Conservation (phyloP, 305 asterid species). For the Coffea humblotiana region DNA sequence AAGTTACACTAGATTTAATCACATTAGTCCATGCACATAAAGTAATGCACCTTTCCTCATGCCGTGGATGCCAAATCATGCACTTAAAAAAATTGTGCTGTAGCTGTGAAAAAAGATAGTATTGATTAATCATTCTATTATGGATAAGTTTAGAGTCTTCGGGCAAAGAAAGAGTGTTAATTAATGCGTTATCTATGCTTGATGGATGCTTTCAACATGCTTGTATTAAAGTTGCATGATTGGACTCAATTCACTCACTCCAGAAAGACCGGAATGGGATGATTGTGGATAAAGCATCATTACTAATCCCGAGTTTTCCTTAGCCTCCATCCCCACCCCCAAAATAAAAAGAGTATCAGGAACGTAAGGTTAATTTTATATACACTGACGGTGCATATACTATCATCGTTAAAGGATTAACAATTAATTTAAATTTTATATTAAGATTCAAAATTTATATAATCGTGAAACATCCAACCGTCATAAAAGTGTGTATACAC, state of each 20-base stretch:
- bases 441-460: too few species aligned
- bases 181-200: not conserved
- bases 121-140: not conserved
- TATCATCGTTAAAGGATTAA: too few species aligned
- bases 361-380: too few species aligned
- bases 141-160: not conserved
- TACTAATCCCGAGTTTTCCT: too few species aligned
- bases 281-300: not conserved
- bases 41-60: not conserved
- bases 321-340: too few species aligned
- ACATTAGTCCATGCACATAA: not conserved
- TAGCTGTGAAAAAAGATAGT: not conserved
- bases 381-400: too few species aligned
- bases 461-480: too few species aligned
- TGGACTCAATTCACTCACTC: not conserved
- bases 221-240: not conserved
- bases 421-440: too few species aligned
- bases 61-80: not conserved
- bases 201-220: not conserved
- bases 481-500: too few species aligned
- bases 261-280: not conserved
- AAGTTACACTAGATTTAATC: not conserved
- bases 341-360: too few species aligned
- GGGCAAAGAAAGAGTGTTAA: not conserved
- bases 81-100: not conserved